A percentile compares a stretch with the other conserved stretches of the same genome.
These are phyloP conservation scores for Ceratocystis cubensis DNA, from an alignment of 2,329 filamentous ascomycete genomes.

Conservation along the genomic window DNA sequence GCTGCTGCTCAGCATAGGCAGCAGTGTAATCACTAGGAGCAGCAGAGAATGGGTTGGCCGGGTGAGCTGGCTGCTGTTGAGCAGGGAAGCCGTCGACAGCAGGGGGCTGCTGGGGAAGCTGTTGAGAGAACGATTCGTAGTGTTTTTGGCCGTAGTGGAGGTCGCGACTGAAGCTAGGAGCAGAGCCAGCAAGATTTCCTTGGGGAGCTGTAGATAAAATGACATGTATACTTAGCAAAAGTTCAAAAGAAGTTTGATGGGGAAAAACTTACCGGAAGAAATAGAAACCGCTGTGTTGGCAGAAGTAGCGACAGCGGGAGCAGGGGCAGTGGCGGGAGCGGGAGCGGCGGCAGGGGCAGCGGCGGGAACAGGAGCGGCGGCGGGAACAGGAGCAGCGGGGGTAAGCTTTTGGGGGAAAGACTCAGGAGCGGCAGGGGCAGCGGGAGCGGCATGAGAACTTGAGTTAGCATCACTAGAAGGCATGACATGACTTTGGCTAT, in stretches of 20 bases:
- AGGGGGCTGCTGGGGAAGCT: slow-evolving; percentile 39
- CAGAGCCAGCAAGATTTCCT: slow-evolving; percentile 9
- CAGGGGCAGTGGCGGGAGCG: slow-evolving; percentile 23
- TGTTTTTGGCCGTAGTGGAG: slow-evolving; percentile 42
- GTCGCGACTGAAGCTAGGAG: slow-evolving; percentile 18
- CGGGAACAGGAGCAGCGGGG: slow-evolving; percentile 26
- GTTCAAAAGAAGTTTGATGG: neutral
- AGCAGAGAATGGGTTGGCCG: slow-evolving; percentile 56
- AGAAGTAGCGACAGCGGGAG: slow-evolving; percentile 25
- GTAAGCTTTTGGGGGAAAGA: slow-evolving; percentile 43
- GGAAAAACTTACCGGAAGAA: slow-evolving; percentile 7
- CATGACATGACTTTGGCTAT: slow-evolving; percentile 86
- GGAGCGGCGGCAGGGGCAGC: neutral
- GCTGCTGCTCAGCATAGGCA: slow-evolving; percentile 69
- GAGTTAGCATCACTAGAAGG: slow-evolving; percentile 88
- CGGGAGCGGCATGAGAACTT: slow-evolving; percentile 72
- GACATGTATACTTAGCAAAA: neutral
- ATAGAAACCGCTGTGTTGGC: neutral
- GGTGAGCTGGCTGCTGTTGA: slow-evolving; percentile 43
- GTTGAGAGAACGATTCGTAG: slow-evolving; percentile 48
- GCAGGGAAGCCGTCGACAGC: slow-evolving; percentile 29
- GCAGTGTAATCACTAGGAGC: slow-evolving; percentile 68
- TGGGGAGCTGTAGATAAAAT: slow-evolving; percentile 3
- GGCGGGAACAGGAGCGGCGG: slow-evolving; percentile 23
- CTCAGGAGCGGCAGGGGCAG: slow-evolving; percentile 54